Base-by-base conservation (phyloP, 2,329 filamentous ascomycete genomes). In the Amauroascus niger region DNA sequence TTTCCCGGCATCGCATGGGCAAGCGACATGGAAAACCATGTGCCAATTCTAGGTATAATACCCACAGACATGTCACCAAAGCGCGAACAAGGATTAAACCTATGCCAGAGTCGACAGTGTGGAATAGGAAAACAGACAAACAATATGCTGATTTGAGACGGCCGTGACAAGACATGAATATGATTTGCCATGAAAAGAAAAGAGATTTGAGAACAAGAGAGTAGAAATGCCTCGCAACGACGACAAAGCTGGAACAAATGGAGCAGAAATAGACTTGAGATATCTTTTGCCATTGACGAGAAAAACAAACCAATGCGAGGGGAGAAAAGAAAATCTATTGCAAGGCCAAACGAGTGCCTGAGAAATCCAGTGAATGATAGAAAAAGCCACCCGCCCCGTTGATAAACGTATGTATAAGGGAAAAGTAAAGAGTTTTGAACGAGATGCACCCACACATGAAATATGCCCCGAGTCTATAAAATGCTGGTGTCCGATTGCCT, bases 391-490 rank as follows among this genome's bases (percentile, higher is more conserved):
- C 37, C 28, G 33, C 26, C 49, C 39, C 8, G 39, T 43, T 33
- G 32, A 51, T 28, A 51, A 43, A 54, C 35, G 52, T 50, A 56
- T 50, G 40, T 54, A 46, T 32, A 52, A 37, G 13, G 39, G 28
- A 47, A 37, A 47, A 11, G 8, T 20, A 43, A 20, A 40, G n/a
- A 43, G 16, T 11, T 33, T 41, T 33, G 37, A 43, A 51, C 37
- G 37, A 56, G 35, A 56, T 46, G 49, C 49, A 46, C 54, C 46
- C 53, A 55, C 53, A 44, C 43, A 43, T 24, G 20, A 53, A 40
- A 57, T 53, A 58, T 58, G 57, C 58, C 53, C 58, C 57, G 44
- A 58, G 57, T 60, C 58, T 60, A 60, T 60, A 53, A 40, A 59
- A 55, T 55, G 50, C 50, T 32, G 51, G 53, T 57, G 37, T 57